phyloP scores from a whole-genome alignment of 192 early-diverging fungal species.

The Dissophora ornata region DNA sequence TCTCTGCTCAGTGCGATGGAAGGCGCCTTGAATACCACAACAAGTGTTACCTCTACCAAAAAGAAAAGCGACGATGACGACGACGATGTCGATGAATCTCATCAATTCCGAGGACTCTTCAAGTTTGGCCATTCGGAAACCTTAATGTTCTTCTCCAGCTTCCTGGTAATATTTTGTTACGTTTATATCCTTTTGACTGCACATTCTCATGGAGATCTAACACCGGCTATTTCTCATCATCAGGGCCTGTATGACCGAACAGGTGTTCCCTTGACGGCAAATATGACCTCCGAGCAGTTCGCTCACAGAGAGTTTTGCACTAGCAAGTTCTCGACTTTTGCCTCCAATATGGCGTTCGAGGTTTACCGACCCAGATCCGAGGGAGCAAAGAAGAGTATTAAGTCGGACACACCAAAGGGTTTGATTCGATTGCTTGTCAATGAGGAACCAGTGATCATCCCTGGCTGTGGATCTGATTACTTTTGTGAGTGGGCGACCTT shows the following conservation, averaged over 20 bases:
- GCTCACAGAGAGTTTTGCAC: constrained; percentile 21
- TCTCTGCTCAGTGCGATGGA: constrained; percentile 17
- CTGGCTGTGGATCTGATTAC: constrained; percentile 23
- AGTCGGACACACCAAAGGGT: constrained; percentile 15
- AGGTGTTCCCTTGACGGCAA: constrained; percentile 15
- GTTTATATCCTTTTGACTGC: no score
- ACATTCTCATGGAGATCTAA: not conserved
- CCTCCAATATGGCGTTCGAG: constrained; percentile 46
- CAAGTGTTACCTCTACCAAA: not conserved
- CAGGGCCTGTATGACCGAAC: constrained; percentile 27
- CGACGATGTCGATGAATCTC: constrained; percentile 2
- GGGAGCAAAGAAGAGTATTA: no score
- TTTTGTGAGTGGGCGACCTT: constrained; percentile 46
- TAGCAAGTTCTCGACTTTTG: constrained; percentile 33
- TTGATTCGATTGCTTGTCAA: constrained; percentile 44
- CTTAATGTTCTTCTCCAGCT: constrained; percentile 36
- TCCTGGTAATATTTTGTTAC: constrained; percentile 20
- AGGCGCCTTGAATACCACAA: not conserved
- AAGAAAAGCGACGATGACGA: not conserved
- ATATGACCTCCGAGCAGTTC: constrained; percentile 40
- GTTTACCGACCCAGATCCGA: constrained; percentile 14
- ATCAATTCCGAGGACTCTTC: constrained; percentile 16
- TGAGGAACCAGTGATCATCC: constrained; percentile 28
- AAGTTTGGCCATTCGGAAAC: constrained; percentile 52
- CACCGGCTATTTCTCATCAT: not conserved